Evolutionary conservation across 2,329 filamentous ascomycete genomes (phyloP).

Genomic region (Cercospora nicotianae): DNA sequence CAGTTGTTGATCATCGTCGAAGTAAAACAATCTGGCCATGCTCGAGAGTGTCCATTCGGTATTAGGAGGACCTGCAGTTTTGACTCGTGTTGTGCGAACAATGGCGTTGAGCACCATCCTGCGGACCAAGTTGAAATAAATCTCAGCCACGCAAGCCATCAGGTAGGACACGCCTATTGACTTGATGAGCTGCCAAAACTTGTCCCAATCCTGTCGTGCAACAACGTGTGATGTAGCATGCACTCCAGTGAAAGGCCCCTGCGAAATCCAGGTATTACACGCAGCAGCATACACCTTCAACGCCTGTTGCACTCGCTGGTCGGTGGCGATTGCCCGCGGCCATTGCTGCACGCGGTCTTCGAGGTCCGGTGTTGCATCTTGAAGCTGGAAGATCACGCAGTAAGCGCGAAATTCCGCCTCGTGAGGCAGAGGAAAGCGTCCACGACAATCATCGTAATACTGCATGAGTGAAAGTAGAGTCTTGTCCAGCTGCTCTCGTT

Average conservation of each 20-base stretch:
- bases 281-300: slow-evolving; percentile 59
- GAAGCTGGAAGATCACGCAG: slow-evolving; percentile 58
- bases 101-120: slow-evolving; percentile 54
- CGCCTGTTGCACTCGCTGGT: slow-evolving; percentile 57
- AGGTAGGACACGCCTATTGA: slow-evolving; percentile 60
- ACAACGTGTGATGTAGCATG: slow-evolving; percentile 50
- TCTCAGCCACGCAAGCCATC: slow-evolving; percentile 64
- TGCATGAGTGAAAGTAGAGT: slow-evolving; percentile 62
- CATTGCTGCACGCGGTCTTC: slow-evolving; percentile 60
- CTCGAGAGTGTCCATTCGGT: slow-evolving; percentile 59
- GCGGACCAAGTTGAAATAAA: slow-evolving; percentile 61
- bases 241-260: slow-evolving; percentile 52
- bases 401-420: slow-evolving; percentile 66
- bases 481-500: slow-evolving; percentile 64
- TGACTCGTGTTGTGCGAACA: slow-evolving; percentile 21
- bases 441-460: slow-evolving; percentile 59
- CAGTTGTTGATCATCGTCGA: slow-evolving; percentile 58
- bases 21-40: slow-evolving; percentile 54
- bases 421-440: slow-evolving; percentile 53
- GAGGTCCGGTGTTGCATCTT: slow-evolving; percentile 52
- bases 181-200: slow-evolving; percentile 58
- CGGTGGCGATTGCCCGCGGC: slow-evolving; percentile 51
- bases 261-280: slow-evolving; percentile 53
- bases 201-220: slow-evolving; percentile 58
- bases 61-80: slow-evolving; percentile 38